Percentiles rank a stretch among this genome's conserved stretches.
Conservation (phyloP, 345 rosid genomes). For the Populus davidiana region DNA sequence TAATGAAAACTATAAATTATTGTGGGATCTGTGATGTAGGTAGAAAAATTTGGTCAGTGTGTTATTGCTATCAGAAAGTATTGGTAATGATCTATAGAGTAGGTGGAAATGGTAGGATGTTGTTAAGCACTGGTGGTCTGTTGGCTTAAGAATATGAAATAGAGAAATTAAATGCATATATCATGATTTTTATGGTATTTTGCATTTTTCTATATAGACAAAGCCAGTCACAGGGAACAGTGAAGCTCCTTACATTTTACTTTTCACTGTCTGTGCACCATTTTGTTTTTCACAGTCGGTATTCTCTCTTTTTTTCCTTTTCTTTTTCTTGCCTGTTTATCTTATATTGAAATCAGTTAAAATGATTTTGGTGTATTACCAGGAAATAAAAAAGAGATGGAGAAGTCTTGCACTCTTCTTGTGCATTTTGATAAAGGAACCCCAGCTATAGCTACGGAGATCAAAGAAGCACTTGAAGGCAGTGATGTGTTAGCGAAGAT, state of each 20-base stretch:
- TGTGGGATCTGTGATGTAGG: not conserved
- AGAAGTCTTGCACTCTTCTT: constrained; percentile 78
- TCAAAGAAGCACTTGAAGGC: constrained; percentile 94
- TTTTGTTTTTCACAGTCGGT: not conserved
- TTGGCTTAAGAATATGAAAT: not conserved
- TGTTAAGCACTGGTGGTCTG: not conserved
- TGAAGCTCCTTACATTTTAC: not conserved
- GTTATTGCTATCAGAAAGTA: not conserved
- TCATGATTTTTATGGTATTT: not conserved
- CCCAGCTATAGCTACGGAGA: constrained; percentile 80
- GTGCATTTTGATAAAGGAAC: constrained; percentile 85
- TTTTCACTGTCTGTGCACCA: not conserved
- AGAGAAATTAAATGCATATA: not conserved
- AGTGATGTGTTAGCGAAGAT: constrained; percentile 59
- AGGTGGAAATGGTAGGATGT: not conserved
- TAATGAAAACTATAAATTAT: not conserved
- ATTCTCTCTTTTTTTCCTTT: not conserved
- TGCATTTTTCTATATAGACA: not conserved
- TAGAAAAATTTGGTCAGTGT: not conserved
- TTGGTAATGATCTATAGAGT: not conserved
- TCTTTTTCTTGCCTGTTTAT: not conserved
- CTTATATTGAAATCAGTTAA: not conserved
- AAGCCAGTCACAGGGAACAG: too few species aligned
- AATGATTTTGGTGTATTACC: constrained; percentile 2
- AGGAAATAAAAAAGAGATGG: constrained; percentile 44